A percentile compares a stretch with the other conserved stretches of the same genome.
Conservation (phyloP, 768 basidiomycete genomes). For the Lanmaoa rubissima region DNA sequence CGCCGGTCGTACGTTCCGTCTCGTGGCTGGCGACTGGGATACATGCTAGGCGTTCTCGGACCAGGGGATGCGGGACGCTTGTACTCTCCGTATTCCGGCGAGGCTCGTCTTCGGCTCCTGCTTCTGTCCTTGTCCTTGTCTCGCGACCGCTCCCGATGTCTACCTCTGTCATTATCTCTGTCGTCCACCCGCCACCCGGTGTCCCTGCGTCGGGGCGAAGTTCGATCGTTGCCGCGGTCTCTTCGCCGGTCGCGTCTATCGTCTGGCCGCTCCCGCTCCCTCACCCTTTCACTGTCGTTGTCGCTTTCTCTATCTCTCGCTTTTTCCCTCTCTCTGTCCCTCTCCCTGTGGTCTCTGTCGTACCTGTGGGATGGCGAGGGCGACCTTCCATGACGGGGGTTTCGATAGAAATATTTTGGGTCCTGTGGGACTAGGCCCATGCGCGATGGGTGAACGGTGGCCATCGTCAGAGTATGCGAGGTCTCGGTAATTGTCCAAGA, state of each 20-base stretch:
- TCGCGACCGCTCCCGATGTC: conserved; percentile 23
- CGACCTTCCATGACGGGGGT: conserved; percentile 38
- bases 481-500: background rate
- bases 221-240: background rate
- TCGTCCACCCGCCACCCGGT: conserved; percentile 2
- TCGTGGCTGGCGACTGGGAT: conserved; percentile 38
- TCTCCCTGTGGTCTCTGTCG: conserved; percentile 31
- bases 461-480: conserved; percentile 46
- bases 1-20: conserved; percentile 20
- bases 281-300: conserved; percentile 4
- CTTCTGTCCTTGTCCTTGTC: conserved; percentile 16
- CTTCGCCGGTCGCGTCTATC: conserved; percentile 7
- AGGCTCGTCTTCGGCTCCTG: conserved; percentile 39
- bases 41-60: conserved; percentile 52
- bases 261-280: background rate
- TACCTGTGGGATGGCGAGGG: conserved; percentile 41
- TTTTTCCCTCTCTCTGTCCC: conserved; percentile 24
- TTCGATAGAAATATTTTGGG: conserved; percentile 16
- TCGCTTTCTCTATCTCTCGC: conserved; percentile 27
- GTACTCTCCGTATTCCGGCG: conserved; percentile 64
- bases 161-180: conserved; percentile 21
- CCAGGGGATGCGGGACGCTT: conserved; percentile 41
- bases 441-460: conserved; percentile 72
- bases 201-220: conserved; percentile 11
- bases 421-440: conserved; percentile 60